Conservation (phyloP, 225 moss, liverwort and hornwort genomes). For the Bryum argenteum region DNA sequence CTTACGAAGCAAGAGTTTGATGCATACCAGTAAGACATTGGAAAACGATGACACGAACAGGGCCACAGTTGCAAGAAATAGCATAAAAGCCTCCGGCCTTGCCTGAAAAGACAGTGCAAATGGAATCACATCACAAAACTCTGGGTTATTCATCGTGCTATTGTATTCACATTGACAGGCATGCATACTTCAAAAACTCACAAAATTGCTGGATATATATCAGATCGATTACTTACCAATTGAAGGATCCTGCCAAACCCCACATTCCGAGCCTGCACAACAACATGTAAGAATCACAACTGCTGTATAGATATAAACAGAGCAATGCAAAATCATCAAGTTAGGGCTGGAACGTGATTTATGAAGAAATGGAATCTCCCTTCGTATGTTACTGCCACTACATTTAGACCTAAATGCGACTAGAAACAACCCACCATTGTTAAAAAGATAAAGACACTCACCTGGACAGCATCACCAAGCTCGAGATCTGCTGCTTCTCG, state of each 20-base stretch:
- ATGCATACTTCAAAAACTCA: neutral
- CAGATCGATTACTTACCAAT: slow-evolving; percentile 43
- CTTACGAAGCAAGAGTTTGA: neutral
- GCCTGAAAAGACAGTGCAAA: slow-evolving; percentile 37
- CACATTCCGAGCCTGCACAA: slow-evolving; percentile 66
- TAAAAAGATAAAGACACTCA: slow-evolving; percentile 13
- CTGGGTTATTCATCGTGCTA: no score
- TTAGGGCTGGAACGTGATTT: no score
- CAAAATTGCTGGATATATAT: neutral
- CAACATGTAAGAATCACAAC: neutral
- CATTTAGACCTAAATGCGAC: neutral
- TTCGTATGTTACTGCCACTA: neutral
- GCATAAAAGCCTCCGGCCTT: slow-evolving; percentile 52
- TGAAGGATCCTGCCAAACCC: slow-evolving; percentile 65
- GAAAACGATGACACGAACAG: slow-evolving; percentile 75
- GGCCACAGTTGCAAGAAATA: slow-evolving; percentile 68
- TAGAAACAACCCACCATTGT: neutral
- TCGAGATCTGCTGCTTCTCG: slow-evolving; percentile 58
- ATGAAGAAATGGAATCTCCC: no score
- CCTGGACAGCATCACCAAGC: slow-evolving; percentile 70
- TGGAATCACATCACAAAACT: no score
- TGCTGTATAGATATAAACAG: neutral
- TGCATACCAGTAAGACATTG: slow-evolving; percentile 67
- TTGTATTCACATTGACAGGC: no score
- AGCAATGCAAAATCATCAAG: neutral